phyloP scores from a whole-genome alignment of 2,329 filamentous ascomycete genomes.

The Phyllosticta citrichinensis region DNA sequence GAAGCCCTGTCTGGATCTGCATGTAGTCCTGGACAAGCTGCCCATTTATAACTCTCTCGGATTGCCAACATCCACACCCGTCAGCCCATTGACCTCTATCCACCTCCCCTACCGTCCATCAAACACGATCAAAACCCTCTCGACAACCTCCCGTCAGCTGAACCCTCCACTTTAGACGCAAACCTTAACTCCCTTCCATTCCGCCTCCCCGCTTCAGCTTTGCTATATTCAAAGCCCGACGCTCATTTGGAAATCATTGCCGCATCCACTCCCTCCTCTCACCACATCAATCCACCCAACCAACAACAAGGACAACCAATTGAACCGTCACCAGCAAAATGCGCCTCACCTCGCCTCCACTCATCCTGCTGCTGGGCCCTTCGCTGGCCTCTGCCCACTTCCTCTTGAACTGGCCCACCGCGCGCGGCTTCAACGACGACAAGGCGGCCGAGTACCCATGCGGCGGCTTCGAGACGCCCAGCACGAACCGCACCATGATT shows the following conservation, averaged over 20 bases:
- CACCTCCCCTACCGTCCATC: not conserved
- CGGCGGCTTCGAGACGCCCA: slow-evolving; percentile 38
- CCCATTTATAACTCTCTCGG: not conserved
- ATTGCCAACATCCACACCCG: not conserved
- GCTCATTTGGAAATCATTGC: not conserved
- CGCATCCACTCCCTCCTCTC: no score
- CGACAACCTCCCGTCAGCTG: not conserved
- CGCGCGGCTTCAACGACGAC: slow-evolving; percentile 41
- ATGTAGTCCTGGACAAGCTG: not conserved
- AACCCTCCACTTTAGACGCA: not conserved
- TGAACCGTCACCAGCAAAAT: slow-evolving; percentile 17
- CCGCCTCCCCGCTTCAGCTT: not conserved
- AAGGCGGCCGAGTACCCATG: slow-evolving; percentile 40
- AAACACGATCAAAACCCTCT: not conserved
- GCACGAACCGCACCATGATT: slow-evolving; percentile 37
- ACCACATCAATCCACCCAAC: not conserved
- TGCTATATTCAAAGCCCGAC: not conserved
- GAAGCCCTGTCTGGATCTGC: not conserved
- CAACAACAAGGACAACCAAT: slow-evolving; percentile 13
- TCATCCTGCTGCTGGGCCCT: slow-evolving; percentile 33
- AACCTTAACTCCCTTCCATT: not conserved
- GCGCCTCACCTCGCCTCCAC: slow-evolving; percentile 12
- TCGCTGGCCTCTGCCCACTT: slow-evolving; percentile 48
- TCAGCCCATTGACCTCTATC: not conserved
- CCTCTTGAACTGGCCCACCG: slow-evolving; percentile 41